These are phyloP conservation scores for Vicia sativa DNA, from an alignment of 306 rosid species.

Conservation along the genomic window DNA sequence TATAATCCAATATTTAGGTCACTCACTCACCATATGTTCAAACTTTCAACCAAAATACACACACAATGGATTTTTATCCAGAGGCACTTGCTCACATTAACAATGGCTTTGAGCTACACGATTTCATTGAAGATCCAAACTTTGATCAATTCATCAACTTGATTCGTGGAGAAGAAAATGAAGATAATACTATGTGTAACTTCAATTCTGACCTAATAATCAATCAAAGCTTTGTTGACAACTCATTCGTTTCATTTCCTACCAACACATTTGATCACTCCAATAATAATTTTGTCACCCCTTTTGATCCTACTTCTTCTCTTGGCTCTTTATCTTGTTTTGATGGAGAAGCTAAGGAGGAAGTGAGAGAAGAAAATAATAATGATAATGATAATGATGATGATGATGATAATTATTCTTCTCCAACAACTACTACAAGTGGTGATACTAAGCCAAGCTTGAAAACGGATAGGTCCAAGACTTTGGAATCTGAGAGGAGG, in stretches of 20 bases:
- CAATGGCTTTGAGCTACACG: constrained; percentile 51
- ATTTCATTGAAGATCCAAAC: constrained; percentile 58
- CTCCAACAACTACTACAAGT: constrained; percentile 43
- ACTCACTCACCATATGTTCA: constrained; percentile 25
- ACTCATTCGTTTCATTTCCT: constrained; percentile 28
- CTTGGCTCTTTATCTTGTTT: constrained; percentile 49
- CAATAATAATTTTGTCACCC: background rate
- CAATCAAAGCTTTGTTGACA: constrained; percentile 45
- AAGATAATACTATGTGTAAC: constrained; percentile 32
- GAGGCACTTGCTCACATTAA: constrained; percentile 33
- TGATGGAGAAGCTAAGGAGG: constrained; percentile 39
- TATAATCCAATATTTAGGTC: background rate
- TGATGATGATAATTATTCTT: constrained; percentile 50
- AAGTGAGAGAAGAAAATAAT: constrained; percentile 43
- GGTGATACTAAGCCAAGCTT: constrained; percentile 27
- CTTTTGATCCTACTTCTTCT: constrained; percentile 43
- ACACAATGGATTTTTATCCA: constrained; percentile 38
- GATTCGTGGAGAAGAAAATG: constrained; percentile 60
- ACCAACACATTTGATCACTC: constrained; percentile 26
- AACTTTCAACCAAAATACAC: constrained; percentile 13
- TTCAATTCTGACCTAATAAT: constrained; percentile 49
- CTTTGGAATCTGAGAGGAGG: constrained; percentile 65
- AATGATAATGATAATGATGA: constrained; percentile 35
- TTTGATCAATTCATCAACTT: constrained; percentile 59
- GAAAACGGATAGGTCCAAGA: constrained; percentile 62